A percentile compares a stretch with the other conserved stretches of the same genome.
These are phyloP conservation scores for Talaromyces marneffei DNA, from an alignment of 2,329 filamentous ascomycete species.

Conservation along the genomic window DNA sequence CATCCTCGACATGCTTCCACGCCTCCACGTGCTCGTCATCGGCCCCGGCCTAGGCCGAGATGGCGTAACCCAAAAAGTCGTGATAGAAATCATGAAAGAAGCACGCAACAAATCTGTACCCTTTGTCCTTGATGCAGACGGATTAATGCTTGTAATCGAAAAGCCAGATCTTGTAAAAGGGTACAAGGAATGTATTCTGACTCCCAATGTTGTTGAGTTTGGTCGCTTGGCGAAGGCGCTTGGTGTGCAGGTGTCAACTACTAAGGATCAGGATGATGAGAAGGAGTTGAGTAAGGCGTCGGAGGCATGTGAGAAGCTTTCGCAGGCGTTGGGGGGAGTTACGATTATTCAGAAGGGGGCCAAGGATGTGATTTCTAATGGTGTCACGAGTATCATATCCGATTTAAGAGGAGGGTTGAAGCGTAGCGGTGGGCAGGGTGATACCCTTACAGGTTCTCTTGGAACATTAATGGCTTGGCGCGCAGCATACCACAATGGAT, in stretches of 20 bases:
- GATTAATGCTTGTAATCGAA: constrained; percentile 69
- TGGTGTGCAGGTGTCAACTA: constrained; percentile 53
- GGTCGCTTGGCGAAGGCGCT: constrained; percentile 70
- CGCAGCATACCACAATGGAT: constrained; percentile 72
- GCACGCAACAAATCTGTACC: constrained; percentile 66
- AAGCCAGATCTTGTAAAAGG: constrained; percentile 71
- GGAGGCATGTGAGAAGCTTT: constrained; percentile 62
- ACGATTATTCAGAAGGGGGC: constrained; percentile 86
- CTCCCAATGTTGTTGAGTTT: constrained; percentile 94
- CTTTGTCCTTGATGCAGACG: constrained; percentile 88
- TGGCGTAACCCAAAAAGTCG: constrained; percentile 80
- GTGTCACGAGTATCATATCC: constrained; percentile 65
- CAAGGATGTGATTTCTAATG: constrained; percentile 78
- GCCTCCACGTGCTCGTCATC: constrained; percentile 86
- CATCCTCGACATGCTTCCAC: constrained; percentile 73
- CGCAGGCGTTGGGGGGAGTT: constrained; percentile 74
- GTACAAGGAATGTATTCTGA: constrained; percentile 79
- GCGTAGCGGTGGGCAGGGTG: constrained; percentile 88
- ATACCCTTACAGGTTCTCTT: constrained; percentile 84
- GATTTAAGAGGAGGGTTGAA: constrained; percentile 79
- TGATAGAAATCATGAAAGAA: constrained; percentile 69
- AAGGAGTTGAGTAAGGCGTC: constrained; percentile 43
- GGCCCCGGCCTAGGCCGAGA: constrained; percentile 90
- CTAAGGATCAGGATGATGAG: constrained; percentile 37
- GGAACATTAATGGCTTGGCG: constrained; percentile 87